Evolutionary conservation across 108 stramenopile species (phyloP), one percentile per base, ranked within the genome.

Genomic region (Cyclotella sp.): DNA sequence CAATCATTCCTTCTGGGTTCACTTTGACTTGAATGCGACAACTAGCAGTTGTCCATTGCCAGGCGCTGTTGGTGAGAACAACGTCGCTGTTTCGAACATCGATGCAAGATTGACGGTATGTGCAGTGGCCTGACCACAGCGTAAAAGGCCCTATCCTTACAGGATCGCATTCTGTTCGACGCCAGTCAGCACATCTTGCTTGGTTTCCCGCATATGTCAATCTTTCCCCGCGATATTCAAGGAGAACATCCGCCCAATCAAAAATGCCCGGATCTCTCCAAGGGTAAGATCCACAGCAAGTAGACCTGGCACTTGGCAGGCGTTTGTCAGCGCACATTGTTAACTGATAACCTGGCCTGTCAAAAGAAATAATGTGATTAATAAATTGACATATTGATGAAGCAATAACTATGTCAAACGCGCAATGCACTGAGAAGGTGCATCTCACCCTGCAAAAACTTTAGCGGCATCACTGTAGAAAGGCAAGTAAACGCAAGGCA

Each of bases 401-500:
- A 34, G 34, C 2, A 2, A 34, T 2, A 64, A 45, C 44, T 22
- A 9, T 41, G 7, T 40, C 45, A 59, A 16, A 21, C 34, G 6
- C 34, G 6, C 34, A 34, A 34, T 5, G 6, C 34, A 34, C 34
- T 34, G 34, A 34, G 34, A 34, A 6, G 34, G 34, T 34, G 34
- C 34, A 34, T 34, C 34, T 34, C 6, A 68, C 39, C 70, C 70
- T 29, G 69, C 26, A 70, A 63, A 47, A 28, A 82, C 75, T 60
- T 63, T 77, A 18, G 53, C 75, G 15, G 76, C 46, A 68, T 67
- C 78, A 10, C 76, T 13, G 54, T 78, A 88, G 34, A 87, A 89
- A 1, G 87, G 80, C 63, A 83, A 78, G 29, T 89, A n/a, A 0
- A 91, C 91, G 75, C 91, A 91, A 0, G 89, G 79, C 12, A 44